Base-by-base conservation (phyloP, 2,329 filamentous ascomycete genomes). In the Verticillium longisporum region DNA sequence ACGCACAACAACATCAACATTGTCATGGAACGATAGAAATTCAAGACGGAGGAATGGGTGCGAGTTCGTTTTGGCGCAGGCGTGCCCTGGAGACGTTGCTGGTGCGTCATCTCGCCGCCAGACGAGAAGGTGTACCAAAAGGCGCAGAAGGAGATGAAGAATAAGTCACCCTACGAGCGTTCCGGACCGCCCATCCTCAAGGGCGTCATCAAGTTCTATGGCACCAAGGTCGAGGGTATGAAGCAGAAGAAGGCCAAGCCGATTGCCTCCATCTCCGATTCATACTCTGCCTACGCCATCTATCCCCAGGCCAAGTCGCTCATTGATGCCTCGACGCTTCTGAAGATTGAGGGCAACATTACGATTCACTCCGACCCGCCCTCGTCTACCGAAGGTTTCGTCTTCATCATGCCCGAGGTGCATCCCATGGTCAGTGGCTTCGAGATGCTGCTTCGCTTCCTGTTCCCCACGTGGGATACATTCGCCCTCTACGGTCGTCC, bases 351-450 rank as follows among this genome's bases (percentile, higher is more conserved):
- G 75, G 95, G 93, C 10, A 86, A 87, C 64, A 92, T 99, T 63
- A 92, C 90, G 0, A 91, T 97, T 45, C 92, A 97, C 75, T 88
- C 89, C 0, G 84, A 87, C 13, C 88, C 90, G 9, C 87, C 91
- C 31, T 88, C 89, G 0, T 86, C 87, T 2, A 90, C 89, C 0
- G 95, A 99, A 72, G 95, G 95, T 0, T 97, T 97, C 68, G 91
- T 99, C 4, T 99, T 99, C 70, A 88, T 98, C 67, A 97, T 99
- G 93, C 95, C 95, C 4, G 95, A 99, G 73, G 85, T 89, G 1
- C 92, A 91, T 69, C 89, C 94, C n/a, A 93, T 92, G 18, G 90
- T 99, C 13, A 90, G 87, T 60, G 95, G 95, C 0, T 97, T 98
- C 67, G 95, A 98, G 74, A 97, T 96, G 82, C 89, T 99, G 82